Conservation (phyloP, 495 filamentous ascomycete species). For the Astrothelium macrocarpum region DNA sequence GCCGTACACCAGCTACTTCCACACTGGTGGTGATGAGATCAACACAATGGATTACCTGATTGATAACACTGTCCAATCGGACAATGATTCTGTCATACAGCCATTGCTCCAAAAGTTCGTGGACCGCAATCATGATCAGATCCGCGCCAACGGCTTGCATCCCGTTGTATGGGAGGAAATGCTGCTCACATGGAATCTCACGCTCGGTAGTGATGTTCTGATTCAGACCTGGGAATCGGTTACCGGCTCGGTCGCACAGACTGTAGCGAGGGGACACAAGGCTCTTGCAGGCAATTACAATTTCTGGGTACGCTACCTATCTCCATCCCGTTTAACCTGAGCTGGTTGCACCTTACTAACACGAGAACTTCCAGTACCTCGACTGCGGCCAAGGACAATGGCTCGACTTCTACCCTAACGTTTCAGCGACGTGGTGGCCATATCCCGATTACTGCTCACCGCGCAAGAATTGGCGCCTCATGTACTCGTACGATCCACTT, state of each 20-base stretch:
- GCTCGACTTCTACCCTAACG: conserved; percentile 52
- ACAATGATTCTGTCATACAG: conserved; percentile 48
- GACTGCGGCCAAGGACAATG: conserved; percentile 74
- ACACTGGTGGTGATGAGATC: conserved; percentile 76
- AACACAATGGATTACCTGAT: conserved; percentile 62
- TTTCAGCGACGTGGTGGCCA: conserved; percentile 43
- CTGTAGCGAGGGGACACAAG: conserved; percentile 52
- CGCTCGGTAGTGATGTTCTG: conserved; percentile 50
- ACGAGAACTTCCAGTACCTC: conserved; percentile 47
- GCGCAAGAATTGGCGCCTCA: conserved; percentile 62
- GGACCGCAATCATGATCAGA: conserved; percentile 50
- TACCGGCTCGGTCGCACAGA: conserved; percentile 42
- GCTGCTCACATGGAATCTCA: conserved; percentile 63
- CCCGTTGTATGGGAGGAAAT: conserved; percentile 81
- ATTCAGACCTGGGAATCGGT: conserved; percentile 62
- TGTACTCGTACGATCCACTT: conserved; percentile 67
- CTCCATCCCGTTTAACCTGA: not conserved
- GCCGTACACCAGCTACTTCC: conserved; percentile 62
- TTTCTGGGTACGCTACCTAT: conserved; percentile 47
- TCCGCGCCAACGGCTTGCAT: conserved; percentile 48
- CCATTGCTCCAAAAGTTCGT: conserved; percentile 65
- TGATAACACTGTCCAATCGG: conserved; percentile 60
- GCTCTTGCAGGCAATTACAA: conserved; percentile 66
- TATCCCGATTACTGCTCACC: conserved; percentile 71
- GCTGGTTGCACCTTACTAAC: conserved; percentile 17